Evolutionary conservation across 2,329 filamentous ascomycete genomes (phyloP).

Genomic region (Monosporascus cannonballus): DNA sequence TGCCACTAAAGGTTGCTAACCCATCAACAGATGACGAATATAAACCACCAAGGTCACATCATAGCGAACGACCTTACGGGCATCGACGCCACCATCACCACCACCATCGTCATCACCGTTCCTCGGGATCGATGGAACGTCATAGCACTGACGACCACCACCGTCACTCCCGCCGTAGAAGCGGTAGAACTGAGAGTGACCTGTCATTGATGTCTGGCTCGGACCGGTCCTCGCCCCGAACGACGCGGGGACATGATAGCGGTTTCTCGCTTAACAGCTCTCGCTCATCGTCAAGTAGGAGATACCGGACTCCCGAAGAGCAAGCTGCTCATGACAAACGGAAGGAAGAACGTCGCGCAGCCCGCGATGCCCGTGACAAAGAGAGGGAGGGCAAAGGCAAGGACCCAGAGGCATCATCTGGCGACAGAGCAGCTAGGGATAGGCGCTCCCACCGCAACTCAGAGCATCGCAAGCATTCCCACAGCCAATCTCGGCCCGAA

Average conservation of each 20-base stretch:
- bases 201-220: slow-evolving; percentile 19
- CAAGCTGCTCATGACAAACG: slow-evolving; percentile 44
- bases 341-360: slow-evolving; percentile 39
- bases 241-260: slow-evolving; percentile 40
- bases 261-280: slow-evolving; percentile 38
- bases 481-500: slow-evolving; percentile 33
- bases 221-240: slow-evolving; percentile 28
- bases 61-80: slow-evolving; percentile 19
- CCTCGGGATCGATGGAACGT: slow-evolving; percentile 14
- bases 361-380: slow-evolving; percentile 23
- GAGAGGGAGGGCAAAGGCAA: slow-evolving; percentile 30
- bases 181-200: slow-evolving; percentile 15
- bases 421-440: slow-evolving; percentile 8
- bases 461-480: slow-evolving; percentile 35
- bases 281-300: slow-evolving; percentile 23
- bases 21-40: slow-evolving; percentile 46
- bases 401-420: slow-evolving; percentile 16
- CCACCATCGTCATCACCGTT: slow-evolving; percentile 25
- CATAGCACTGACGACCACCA: slow-evolving; percentile 21
- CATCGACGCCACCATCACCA: slow-evolving; percentile 28
- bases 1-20: slow-evolving; percentile 48
- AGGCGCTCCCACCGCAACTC: slow-evolving; percentile 31
- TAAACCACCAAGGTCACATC: slow-evolving; percentile 32
- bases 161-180: slow-evolving; percentile 31
- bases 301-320: slow-evolving; percentile 40